These are phyloP conservation scores for Termitomyces eurrhizus DNA, from an alignment of 768 basidiomycete genomes.

Conservation along the genomic window DNA sequence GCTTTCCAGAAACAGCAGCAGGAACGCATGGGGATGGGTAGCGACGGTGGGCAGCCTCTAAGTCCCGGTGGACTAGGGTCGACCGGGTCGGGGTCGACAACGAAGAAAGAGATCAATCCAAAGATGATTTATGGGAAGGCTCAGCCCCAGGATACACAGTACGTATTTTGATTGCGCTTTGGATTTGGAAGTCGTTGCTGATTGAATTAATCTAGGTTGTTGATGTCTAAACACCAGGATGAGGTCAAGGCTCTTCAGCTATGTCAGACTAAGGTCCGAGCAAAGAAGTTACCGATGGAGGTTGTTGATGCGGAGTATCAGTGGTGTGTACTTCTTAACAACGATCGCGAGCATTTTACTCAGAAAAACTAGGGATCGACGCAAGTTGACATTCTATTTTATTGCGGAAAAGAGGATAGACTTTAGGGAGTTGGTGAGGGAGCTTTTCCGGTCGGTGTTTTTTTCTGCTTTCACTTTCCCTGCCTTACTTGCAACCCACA, in stretches of 20 bases:
- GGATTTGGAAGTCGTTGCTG: slow-evolving; percentile 2
- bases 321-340: slow-evolving; percentile 54
- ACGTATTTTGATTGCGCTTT: slow-evolving; percentile 17
- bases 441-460: slow-evolving; percentile 74
- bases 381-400: slow-evolving; percentile 98
- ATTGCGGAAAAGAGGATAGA: slow-evolving; percentile 93
- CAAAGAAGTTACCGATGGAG: slow-evolving; percentile 97
- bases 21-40: slow-evolving; percentile 40
- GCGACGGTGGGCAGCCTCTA: slow-evolving; percentile 28
- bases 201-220: slow-evolving; percentile 40
- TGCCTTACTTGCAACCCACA: slow-evolving; percentile 21
- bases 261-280: slow-evolving; percentile 87
- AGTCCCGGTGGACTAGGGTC: slow-evolving; percentile 25
- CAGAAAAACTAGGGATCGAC: slow-evolving; percentile 71
- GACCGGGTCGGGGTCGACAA: slow-evolving; percentile 13
- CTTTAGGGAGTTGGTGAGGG: slow-evolving; percentile 93
- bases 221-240: slow-evolving; percentile 83
- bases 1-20: slow-evolving; percentile 82
- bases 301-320: slow-evolving; percentile 99
- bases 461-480: not conserved
- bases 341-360: not conserved
- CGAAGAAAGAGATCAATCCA: slow-evolving; percentile 91
- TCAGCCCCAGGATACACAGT: slow-evolving; percentile 75
- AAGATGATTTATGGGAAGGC: slow-evolving; percentile 96
- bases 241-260: slow-evolving; percentile 89